phyloP scores from a whole-genome alignment of 306 rosid genomes.

The Fragaria nilgerrensis region DNA sequence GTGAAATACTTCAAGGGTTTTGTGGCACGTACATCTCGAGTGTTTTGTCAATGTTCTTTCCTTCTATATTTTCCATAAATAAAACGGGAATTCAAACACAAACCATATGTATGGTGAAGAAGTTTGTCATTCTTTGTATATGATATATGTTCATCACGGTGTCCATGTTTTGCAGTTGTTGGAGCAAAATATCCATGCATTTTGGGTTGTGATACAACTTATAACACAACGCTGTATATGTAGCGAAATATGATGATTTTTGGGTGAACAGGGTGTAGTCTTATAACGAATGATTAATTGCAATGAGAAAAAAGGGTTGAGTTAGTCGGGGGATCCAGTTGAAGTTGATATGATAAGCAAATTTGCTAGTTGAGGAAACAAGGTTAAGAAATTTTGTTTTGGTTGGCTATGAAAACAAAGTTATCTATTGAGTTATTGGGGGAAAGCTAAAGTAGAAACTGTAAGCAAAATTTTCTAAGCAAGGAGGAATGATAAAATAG shows the following conservation, averaged over 20 bases:
- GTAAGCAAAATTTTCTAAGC: no score
- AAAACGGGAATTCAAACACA: not conserved
- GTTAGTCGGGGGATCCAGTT: not conserved
- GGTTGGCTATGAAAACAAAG: not conserved
- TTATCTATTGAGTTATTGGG: not conserved
- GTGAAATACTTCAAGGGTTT: no score
- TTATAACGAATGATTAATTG: not conserved
- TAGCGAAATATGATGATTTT: no score
- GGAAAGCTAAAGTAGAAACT: not conserved
- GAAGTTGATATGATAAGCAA: not conserved
- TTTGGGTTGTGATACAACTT: not conserved
- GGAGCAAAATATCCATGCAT: not conserved
- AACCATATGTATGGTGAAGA: not conserved
- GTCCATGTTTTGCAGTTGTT: not conserved
- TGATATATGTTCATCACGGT: not conserved
- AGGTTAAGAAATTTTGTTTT: not conserved
- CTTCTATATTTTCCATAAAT: not conserved
- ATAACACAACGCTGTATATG: not conserved
- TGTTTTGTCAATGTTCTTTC: not conserved
- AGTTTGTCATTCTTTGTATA: not conserved
- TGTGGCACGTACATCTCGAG: not conserved
- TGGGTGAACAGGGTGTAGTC: not conserved
- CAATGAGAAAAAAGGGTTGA: not conserved
- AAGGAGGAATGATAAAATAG: no score
- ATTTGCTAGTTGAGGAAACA: not conserved